These are phyloP conservation scores for Colletotrichum spaethianum DNA, from an alignment of 2,329 filamentous ascomycete species.

Conservation along the genomic window DNA sequence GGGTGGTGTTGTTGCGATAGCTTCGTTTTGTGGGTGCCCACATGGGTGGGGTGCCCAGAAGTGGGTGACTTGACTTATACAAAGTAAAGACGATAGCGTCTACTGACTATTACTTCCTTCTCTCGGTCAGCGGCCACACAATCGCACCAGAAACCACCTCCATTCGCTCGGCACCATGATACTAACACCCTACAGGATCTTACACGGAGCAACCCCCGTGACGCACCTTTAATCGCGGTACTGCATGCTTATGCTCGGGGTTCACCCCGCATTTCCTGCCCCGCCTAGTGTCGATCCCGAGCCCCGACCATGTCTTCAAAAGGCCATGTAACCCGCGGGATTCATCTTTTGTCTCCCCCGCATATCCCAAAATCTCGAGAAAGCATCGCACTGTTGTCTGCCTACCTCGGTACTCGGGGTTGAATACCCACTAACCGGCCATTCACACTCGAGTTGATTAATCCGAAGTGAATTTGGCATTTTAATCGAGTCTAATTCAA, in stretches of 20 bases:
- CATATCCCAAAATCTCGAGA: background rate
- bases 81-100: background rate
- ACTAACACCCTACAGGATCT: background rate
- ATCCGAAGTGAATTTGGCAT: background rate
- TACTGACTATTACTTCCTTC: background rate
- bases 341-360: constrained; percentile 17
- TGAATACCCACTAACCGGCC: background rate
- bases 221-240: background rate
- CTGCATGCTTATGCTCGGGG: constrained; percentile 10
- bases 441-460: constrained; percentile 14
- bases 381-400: constrained; percentile 27
- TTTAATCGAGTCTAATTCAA: background rate
- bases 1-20: no score
- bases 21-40: no score
- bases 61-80: no score
- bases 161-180: background rate
- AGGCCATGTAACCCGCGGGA: constrained; percentile 37
- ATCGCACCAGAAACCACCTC: background rate
- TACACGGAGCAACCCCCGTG: background rate
- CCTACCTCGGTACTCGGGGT: constrained; percentile 1
- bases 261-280: constrained; percentile 26
- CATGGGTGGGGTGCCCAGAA: no score
- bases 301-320: constrained; percentile 33
- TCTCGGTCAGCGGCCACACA: background rate
- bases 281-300: constrained; percentile 30